Conservation (phyloP, 2,329 filamentous ascomycete species). For the Penicillium sp. region DNA sequence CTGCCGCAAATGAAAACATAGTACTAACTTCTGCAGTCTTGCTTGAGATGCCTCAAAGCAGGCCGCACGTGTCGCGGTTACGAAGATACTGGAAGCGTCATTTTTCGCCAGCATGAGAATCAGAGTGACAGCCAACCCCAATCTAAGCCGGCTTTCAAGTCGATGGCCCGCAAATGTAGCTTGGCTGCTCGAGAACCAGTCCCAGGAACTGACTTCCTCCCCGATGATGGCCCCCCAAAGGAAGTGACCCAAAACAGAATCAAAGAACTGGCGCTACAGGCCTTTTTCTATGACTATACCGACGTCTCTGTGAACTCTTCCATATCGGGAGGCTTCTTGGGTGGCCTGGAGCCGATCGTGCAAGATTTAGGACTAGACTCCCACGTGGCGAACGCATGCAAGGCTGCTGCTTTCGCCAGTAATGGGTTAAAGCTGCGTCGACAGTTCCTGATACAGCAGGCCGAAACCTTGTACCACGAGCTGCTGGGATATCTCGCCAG, state of each 20-base stretch:
- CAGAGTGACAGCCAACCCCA: not conserved
- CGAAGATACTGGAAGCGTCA: not conserved
- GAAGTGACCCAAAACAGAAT: not conserved
- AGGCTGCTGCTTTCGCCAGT: not conserved
- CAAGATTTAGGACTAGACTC: not conserved
- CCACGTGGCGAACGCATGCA: not conserved
- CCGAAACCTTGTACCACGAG: not conserved
- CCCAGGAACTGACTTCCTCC: not conserved
- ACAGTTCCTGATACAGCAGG: not conserved
- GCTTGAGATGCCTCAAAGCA: not conserved
- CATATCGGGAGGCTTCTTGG: not conserved
- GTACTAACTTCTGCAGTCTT: not conserved
- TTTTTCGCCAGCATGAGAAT: not conserved
- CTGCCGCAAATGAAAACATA: not conserved
- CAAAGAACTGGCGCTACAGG: not conserved
- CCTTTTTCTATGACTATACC: not conserved
- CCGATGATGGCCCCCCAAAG: not conserved
- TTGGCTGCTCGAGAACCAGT: not conserved
- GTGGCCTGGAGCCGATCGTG: not conserved
- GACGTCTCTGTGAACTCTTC: not conserved
- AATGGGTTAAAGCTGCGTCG: not conserved
- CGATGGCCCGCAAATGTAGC: not conserved
- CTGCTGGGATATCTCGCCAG: not conserved
- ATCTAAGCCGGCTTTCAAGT: not conserved
- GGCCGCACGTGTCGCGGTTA: not conserved